These are phyloP conservation scores for Cyberlindnera maritima DNA, from an alignment of 805 yeast species.

Conservation along the genomic window DNA sequence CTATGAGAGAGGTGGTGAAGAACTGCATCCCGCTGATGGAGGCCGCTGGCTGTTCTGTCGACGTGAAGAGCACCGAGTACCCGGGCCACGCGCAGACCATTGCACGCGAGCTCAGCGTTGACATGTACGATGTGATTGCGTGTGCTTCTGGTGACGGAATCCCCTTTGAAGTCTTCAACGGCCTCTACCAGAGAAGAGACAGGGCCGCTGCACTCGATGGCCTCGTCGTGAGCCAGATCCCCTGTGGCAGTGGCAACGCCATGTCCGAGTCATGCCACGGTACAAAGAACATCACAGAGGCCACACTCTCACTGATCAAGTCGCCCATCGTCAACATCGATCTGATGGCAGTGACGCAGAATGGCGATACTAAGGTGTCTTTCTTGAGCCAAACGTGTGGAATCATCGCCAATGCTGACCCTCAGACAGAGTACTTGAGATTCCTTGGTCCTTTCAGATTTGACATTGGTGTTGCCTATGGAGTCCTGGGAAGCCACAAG, in stretches of 20 bases:
- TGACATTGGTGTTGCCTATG: slow-evolving; percentile 73
- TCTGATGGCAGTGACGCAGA: slow-evolving; percentile 76
- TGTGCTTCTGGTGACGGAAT: slow-evolving; percentile 97
- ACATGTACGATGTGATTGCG: slow-evolving; percentile 70
- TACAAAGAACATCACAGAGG: slow-evolving; percentile 59
- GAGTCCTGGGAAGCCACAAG: slow-evolving; percentile 50
- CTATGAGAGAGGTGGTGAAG: slow-evolving; percentile 47
- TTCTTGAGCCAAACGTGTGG: slow-evolving; percentile 88
- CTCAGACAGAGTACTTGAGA: slow-evolving; percentile 85
- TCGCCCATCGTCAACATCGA: slow-evolving; percentile 65
- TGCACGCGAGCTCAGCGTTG: slow-evolving; percentile 51
- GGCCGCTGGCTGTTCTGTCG: slow-evolving; percentile 58
- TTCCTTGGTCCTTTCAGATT: slow-evolving; percentile 86
- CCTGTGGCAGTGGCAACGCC: slow-evolving; percentile 97
- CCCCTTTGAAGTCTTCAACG: slow-evolving; percentile 92
- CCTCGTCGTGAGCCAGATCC: slow-evolving; percentile 75
- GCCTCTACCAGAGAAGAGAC: slow-evolving; percentile 67
- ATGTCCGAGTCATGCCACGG: slow-evolving; percentile 79
- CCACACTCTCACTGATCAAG: slow-evolving; percentile 71
- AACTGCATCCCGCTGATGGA: slow-evolving; percentile 65
- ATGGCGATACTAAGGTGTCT: slow-evolving; percentile 50
- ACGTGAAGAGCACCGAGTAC: slow-evolving; percentile 61
- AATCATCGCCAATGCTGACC: slow-evolving; percentile 86
- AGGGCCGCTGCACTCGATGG: slow-evolving; percentile 59
- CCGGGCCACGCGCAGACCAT: slow-evolving; percentile 74